Evolutionary conservation across 441 rosid species (phyloP).

Genomic region (Populus hybrid): DNA sequence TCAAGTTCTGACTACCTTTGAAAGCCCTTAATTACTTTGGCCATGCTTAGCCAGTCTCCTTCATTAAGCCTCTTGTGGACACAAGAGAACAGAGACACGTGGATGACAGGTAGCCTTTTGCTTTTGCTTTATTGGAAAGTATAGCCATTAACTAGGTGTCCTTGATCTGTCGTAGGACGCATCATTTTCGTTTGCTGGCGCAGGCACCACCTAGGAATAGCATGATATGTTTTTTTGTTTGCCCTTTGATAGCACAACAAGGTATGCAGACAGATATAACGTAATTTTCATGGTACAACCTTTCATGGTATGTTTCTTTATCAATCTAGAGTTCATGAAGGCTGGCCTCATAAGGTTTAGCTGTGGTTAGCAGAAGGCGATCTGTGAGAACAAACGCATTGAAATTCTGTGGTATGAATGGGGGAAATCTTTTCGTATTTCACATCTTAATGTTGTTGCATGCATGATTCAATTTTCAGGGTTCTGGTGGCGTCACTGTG

Average conservation of each 20-base stretch:
- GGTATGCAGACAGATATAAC: too few relatives aligned
- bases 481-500: conserved; percentile 70
- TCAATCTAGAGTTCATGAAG: too few relatives aligned
- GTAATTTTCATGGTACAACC: too few relatives aligned
- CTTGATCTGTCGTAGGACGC: not conserved
- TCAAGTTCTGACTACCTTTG: not conserved
- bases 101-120: conserved; percentile 8
- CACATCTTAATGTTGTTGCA: not conserved
- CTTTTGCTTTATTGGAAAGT: not conserved
- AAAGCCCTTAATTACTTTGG: not conserved
- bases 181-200: conserved; percentile 1
- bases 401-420: not conserved
- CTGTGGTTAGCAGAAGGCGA: too few relatives aligned
- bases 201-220: not conserved
- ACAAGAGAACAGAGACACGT: not conserved
- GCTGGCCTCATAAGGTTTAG: too few relatives aligned
- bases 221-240: not conserved
- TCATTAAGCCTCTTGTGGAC: not conserved
- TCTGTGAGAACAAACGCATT: not conserved
- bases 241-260: not conserved
- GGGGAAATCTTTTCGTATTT: not conserved
- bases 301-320: too few relatives aligned
- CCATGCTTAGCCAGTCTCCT: not conserved
- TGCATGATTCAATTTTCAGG: conserved; percentile 32
- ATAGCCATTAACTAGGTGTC: not conserved